Conservation (phyloP, 148 eudicot species). For the Limonium bicolor region DNA sequence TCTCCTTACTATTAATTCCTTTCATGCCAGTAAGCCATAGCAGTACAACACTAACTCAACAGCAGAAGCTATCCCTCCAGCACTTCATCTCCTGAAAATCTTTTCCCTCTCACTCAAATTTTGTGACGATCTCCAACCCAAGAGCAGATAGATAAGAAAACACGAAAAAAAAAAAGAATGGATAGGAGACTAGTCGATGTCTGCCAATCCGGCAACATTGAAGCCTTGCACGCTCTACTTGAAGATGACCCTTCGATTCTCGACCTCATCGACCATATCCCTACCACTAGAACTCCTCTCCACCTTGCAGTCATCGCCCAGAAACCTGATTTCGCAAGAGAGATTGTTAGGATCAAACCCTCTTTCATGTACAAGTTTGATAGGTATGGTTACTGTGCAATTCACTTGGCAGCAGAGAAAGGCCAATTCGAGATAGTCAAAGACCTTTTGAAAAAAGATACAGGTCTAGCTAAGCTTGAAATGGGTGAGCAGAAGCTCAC, state of each 20-base stretch:
- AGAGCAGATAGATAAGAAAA: too few species aligned
- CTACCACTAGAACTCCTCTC: conserved; percentile 9
- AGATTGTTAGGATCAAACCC: conserved; percentile 6
- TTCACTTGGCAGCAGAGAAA: conserved; percentile 8
- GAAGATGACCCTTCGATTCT: conserved; percentile 8
- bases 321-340: conserved; percentile 9
- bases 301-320: conserved; percentile 8
- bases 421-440: conserved; percentile 8
- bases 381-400: conserved; percentile 4
- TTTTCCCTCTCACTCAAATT: too few species aligned
- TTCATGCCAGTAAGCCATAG: too few species aligned
- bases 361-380: conserved; percentile 5
- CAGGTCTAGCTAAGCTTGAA: background rate
- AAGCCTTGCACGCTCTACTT: conserved; percentile 10
- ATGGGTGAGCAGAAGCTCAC: conserved; percentile 7
- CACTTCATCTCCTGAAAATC: too few species aligned
- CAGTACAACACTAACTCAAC: too few species aligned
- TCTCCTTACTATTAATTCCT: too few species aligned
- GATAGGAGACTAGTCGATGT: conserved; percentile 9
- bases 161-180: conserved; percentile 5
- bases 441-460: background rate
- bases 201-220: conserved; percentile 9
- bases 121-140: too few species aligned
- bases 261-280: conserved; percentile 3
- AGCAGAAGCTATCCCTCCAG: too few species aligned